Base-by-base conservation (phyloP, 352 stramenopile genomes). In the Blastocystis sp. region DNA sequence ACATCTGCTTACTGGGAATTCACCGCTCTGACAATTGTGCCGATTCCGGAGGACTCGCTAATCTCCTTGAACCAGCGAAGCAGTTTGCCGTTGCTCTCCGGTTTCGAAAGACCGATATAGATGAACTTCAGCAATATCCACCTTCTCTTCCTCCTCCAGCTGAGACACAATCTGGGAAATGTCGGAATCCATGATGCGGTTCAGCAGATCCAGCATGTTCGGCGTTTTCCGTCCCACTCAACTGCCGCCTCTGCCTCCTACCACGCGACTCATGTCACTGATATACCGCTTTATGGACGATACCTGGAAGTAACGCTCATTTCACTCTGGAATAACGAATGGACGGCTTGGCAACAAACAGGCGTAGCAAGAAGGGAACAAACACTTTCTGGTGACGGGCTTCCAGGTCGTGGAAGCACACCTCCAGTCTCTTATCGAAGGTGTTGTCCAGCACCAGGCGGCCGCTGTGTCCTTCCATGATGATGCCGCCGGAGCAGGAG, bases 361-460 rank as follows among this genome's bases (percentile, higher is more conserved):
- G 48, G 5, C 48, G 5, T 82, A 82, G 48, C 74, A 82, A 82
- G 74, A 82, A 41, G 74, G 74, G 74, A 82, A 82, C 52, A 82
- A 48, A 67, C 74, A 82, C 53, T 82, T 82, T 43, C 48, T n/a
- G 23, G 48, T 66, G n/a, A 81, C 52, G 38, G 52, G 70, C 40
- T 81, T 71, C n/a, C 41, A 66, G 62, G 40, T 64, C 70, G 48
- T 81, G 53, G 70, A 81, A 81, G 62, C 70, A 81, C 21, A 81
- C 28, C 10, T 89, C 62, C 67, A 96, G 91, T 81, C 93, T 90
- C 89, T 94, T 95, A 89, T 96, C 93, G 90, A 99, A 93, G 78
- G 95, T 98, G 91, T 99, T 98, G 91, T 99, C 95, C 89, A 95
- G 98, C 64, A 98, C 93, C 90, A 99, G 98, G 90, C 96, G 96